A percentile compares a stretch with the other conserved stretches of the same genome.
Conservation (phyloP, 768 basidiomycete genomes). For the Xerocomellus amylosporus region DNA sequence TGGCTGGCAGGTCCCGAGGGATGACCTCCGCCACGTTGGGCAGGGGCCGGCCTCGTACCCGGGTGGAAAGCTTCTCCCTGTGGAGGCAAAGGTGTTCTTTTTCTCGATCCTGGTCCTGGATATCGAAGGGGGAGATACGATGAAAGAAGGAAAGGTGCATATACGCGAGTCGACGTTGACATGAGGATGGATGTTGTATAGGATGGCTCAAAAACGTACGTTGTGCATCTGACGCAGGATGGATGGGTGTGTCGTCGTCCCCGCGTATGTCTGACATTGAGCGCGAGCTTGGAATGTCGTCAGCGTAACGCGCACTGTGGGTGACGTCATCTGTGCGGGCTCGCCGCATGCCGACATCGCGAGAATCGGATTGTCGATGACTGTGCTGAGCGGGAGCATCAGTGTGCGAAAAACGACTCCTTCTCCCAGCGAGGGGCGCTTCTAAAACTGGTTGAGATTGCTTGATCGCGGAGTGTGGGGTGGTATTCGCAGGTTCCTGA, state of each 20-base stretch:
- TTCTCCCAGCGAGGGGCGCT: constrained; percentile 6
- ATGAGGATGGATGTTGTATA: constrained; percentile 28
- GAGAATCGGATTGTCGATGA: constrained; percentile 12
- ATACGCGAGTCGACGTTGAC: constrained; percentile 24
- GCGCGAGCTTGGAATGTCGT: constrained; percentile 21
- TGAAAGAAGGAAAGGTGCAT: constrained; percentile 19
- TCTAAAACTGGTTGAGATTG: constrained; percentile 14
- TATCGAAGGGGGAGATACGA: constrained; percentile 17
- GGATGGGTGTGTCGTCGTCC: constrained; percentile 16
- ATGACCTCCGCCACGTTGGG: constrained; percentile 12
- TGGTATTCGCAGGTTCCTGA: constrained; percentile 20
- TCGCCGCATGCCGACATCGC: constrained; percentile 18
- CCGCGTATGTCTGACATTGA: constrained; percentile 17
- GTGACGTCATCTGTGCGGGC: constrained; percentile 19
- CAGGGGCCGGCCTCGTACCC: constrained; percentile 10
- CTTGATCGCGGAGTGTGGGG: constrained; percentile 14
- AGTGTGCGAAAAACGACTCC: constrained; percentile 25
- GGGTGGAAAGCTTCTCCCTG: constrained; percentile 34
- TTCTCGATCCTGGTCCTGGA: constrained; percentile 33
- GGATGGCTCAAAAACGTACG: constrained; percentile 37
- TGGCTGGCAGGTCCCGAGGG: not conserved
- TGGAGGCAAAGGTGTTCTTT: constrained; percentile 36
- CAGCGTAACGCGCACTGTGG: constrained; percentile 10
- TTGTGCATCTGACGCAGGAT: constrained; percentile 32
- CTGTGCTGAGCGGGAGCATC: constrained; percentile 12